Percentiles rank a stretch among this genome's conserved stretches.
Conservation (phyloP, 139 green algal genomes). For the Yamagishiella unicocca region DNA sequence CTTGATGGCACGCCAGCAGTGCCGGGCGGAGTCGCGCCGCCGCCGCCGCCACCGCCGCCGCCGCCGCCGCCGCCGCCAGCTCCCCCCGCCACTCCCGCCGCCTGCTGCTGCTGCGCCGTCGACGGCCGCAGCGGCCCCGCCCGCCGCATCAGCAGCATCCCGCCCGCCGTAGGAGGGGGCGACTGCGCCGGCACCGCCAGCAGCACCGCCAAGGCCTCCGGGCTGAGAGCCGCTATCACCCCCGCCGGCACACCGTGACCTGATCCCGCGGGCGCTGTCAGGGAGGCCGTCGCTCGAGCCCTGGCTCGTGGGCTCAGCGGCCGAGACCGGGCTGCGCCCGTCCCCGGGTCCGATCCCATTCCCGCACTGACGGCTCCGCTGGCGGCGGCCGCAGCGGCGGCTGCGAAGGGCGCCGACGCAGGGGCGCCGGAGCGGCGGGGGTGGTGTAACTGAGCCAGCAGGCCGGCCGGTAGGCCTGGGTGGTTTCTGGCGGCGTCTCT, state of each 20-base stretch:
- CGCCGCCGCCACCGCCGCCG: not conserved
- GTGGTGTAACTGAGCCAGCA: constrained; percentile 23
- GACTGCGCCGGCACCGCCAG: not conserved
- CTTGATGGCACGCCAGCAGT: not conserved
- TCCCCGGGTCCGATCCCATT: no score
- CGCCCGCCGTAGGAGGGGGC: not conserved
- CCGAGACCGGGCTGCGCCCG: no score
- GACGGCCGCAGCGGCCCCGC: constrained; percentile 19
- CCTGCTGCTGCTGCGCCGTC: constrained; percentile 17
- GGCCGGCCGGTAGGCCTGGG: constrained; percentile 12
- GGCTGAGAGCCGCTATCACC: constrained; percentile 3
- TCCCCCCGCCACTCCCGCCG: not conserved
- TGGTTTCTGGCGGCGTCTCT: not conserved
- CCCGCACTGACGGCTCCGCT: not conserved
- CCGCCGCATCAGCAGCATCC: constrained; percentile 7
- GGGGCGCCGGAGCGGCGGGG: not conserved
- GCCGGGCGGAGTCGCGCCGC: not conserved
- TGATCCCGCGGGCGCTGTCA: not conserved
- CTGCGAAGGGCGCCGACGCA: not conserved
- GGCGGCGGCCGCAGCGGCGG: not conserved
- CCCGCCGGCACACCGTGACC: not conserved
- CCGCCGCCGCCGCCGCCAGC: not conserved
- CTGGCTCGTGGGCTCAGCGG: constrained; percentile 16
- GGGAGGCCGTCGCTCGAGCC: not conserved
- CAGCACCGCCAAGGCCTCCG: constrained; percentile 25